Base-by-base conservation (phyloP, 169 alveolate species). In the Blepharisma undulans region DNA sequence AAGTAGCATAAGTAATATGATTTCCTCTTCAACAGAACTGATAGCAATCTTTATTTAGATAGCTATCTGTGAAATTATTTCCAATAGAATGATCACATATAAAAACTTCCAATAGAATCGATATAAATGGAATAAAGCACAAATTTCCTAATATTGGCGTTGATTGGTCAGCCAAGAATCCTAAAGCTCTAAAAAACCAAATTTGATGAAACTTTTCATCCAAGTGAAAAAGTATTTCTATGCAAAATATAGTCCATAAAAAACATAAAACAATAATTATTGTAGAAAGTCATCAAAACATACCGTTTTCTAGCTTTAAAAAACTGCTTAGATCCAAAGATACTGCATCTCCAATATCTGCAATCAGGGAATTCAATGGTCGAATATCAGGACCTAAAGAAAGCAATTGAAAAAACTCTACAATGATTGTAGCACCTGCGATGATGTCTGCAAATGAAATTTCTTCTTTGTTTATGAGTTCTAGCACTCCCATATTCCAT, bases 11-110 rank as follows among this genome's bases (percentile, higher is more conserved):
- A 25, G 22, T 34, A 10, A 80, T 14, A 32, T 80, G 88, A 32
- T 22, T 18, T 16, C 88, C 88, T 80, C 32, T 32, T 76, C 88
- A 80, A 76, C 88, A 80, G 32, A 27, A 80, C 14, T 16, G 14
- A 12, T 10, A 80, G 88, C 88, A 80, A 32, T 80, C 88, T 32
- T 80, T 80, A 21, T 16, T 34, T 16, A 80, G 18, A 80, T 27
- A 80, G 12, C 36, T 12, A 25, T 80, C 88, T 27, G 88, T 80
- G 12, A 80, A 12, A 76, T 12, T 10, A 80, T 18, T 80, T 10
- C 88, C 88, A 25, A 76, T 80, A 27, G 36, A 10, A 27, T 80
- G 22, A 27, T 27, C 25, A 30, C 88, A 80, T 14, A 16, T 27
- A 27, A 27, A 80, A 16, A 80, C 25, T 27, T 18, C 14, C 14